These are phyloP conservation scores for Chrysanthemum makinoi DNA, from an alignment of 129 eudicot species.

Conservation along the genomic window DNA sequence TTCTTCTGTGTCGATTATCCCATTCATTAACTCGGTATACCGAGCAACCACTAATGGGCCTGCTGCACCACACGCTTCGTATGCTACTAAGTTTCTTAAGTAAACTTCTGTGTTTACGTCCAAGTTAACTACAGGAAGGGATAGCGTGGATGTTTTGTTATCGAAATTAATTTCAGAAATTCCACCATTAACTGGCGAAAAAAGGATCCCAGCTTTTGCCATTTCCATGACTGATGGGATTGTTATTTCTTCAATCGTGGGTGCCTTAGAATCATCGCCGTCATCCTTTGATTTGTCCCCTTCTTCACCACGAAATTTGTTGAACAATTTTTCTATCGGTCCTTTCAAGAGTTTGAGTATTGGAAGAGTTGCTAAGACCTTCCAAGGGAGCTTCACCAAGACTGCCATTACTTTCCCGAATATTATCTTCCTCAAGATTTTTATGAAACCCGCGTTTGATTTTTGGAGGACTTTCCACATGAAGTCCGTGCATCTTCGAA, in stretches of 20 bases:
- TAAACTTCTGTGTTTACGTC: conserved; percentile 56
- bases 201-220: conserved; percentile 44
- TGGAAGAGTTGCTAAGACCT: conserved; percentile 48
- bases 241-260: conserved; percentile 55
- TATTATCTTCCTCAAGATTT: conserved; percentile 27
- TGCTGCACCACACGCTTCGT: conserved; percentile 55
- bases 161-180: conserved; percentile 48
- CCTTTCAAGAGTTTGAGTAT: conserved; percentile 40
- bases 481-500: conserved; percentile 1
- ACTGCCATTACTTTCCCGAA: conserved; percentile 29
- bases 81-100: conserved; percentile 69
- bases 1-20: conserved; percentile 69
- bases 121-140: conserved; percentile 45
- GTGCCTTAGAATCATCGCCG: conserved; percentile 22
- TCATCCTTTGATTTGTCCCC: conserved; percentile 13
- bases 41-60: conserved; percentile 73
- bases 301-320: conserved; percentile 19
- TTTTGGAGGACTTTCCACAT: conserved; percentile 19
- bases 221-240: conserved; percentile 74
- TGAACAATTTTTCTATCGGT: conserved; percentile 27
- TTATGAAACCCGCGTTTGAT: conserved; percentile 23
- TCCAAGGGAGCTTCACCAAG: conserved; percentile 43
- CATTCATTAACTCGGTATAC: conserved; percentile 78
- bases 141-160: conserved; percentile 24
- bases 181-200: conserved; percentile 45